A percentile compares a stretch with the other conserved stretches of the same genome.
Evolutionary conservation across 129 eudicot species (phyloP).

Genomic region (Centrapalus pauciflorus): DNA sequence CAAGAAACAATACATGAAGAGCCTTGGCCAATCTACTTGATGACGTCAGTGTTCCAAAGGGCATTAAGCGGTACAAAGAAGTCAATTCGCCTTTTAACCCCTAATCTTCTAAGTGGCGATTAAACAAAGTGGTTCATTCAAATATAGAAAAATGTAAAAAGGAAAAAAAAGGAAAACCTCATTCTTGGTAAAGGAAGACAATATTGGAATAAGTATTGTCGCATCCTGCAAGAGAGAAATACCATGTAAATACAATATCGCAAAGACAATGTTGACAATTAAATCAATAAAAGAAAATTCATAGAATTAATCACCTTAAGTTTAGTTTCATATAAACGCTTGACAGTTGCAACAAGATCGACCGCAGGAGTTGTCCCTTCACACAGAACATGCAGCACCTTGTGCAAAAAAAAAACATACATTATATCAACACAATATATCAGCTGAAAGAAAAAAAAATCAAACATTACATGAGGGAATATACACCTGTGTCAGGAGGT

Average conservation of each 20-base stretch:
- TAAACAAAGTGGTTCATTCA: no score
- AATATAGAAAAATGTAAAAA: background rate
- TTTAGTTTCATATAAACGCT: conserved; percentile 78
- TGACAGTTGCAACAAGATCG: conserved; percentile 70
- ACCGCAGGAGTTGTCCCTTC: conserved; percentile 71
- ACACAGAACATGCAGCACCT: conserved; percentile 77
- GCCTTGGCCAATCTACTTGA: background rate
- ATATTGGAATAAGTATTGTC: conserved; percentile 74
- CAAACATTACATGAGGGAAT: background rate
- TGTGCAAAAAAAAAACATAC: conserved; percentile 3
- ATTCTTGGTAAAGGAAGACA: conserved; percentile 67
- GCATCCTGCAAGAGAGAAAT: conserved; percentile 70
- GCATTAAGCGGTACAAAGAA: no score
- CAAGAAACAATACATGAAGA: background rate
- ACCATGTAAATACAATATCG: conserved; percentile 1
- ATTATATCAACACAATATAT: conserved; percentile 4
- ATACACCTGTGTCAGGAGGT: conserved; percentile 77
- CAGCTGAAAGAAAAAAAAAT: background rate
- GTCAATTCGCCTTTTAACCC: no score
- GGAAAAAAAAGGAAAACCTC: conserved; percentile 47
- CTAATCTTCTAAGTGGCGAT: no score
- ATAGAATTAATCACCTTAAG: conserved; percentile 49
- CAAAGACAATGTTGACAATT: background rate
- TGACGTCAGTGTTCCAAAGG: background rate
- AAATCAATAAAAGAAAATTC: background rate